These are phyloP conservation scores for Pestalotiopsis sp. DNA, from an alignment of 2,329 filamentous ascomycete genomes.

Conservation along the genomic window DNA sequence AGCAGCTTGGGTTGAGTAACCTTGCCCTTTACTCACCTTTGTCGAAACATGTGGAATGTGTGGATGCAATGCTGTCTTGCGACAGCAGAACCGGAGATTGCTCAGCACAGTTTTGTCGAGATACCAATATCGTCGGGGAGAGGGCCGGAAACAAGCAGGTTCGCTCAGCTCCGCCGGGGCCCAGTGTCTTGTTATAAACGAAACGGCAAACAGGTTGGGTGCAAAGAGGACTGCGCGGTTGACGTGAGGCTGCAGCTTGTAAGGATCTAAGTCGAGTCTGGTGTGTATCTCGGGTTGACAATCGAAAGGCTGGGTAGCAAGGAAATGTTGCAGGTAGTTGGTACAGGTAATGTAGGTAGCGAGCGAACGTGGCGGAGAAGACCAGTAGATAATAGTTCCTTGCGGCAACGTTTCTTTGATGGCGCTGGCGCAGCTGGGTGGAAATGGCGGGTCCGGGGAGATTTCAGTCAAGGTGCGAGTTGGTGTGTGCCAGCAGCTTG, in stretches of 20 bases:
- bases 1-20: background rate
- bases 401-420: background rate
- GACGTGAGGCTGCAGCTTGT: background rate
- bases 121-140: background rate
- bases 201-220: background rate
- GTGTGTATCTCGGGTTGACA: background rate
- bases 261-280: background rate
- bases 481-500: constrained; percentile 4
- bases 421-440: background rate
- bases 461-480: background rate
- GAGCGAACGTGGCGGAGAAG: background rate
- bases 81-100: constrained; percentile 27
- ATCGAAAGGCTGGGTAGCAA: background rate
- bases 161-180: background rate
- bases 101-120: constrained; percentile 21
- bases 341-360: background rate
- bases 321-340: background rate
- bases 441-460: background rate
- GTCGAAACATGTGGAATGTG: constrained; percentile 32
- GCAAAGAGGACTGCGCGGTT: background rate
- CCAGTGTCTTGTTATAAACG: background rate
- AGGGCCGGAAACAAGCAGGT: background rate
- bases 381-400: background rate
- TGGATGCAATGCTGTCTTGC: constrained; percentile 29
- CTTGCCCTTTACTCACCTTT: constrained; percentile 28